Evolutionary conservation across 441 rosid genomes (phyloP), one percentile per base, ranked within the genome.

Genomic region (Gossypium trilobum): DNA sequence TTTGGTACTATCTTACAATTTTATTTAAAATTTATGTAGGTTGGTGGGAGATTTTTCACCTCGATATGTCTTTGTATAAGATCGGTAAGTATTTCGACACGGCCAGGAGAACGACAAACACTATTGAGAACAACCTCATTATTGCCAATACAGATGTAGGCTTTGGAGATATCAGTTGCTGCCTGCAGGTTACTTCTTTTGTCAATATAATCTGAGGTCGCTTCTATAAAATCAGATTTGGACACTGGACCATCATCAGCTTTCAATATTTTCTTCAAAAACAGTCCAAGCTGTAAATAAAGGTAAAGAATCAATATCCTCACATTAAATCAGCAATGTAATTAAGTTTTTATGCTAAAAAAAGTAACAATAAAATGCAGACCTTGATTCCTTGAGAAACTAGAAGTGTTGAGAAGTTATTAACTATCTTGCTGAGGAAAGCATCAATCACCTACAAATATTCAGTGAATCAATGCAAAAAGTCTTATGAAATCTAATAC

Each of bases 301-400:
- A 65, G 67, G 55, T 59, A 57, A 50, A 33, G 9, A 65, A 51
- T 55, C 27, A 39, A 11, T 23, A 58, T 58, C 36, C 62, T 22
- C 57, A 6, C 10, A 44, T 22, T 59, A 42, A 50, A 66, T 39
- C 29, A 16, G 61, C 52, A 14, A 31, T 60, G 20, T 31, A 60
- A 5, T 60, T 29, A 6, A 60, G 46, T 63, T 58, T 27, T 61
- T 16, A 6, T 60, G 50, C 27, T 16, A n/a, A 31, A 31, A 36
- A 61, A 8, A 2, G 64, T 27, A 27, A 59, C n/a, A 56, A 58
- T 5, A 27, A 2, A 5, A 7, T 63, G 51, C 13, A 86, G 27
- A 91, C 98, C 95, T 90, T 92, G 62, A 86, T 86, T 75, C 97
- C 94, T 76, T 91, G 97, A 74, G 99, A 89, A 80, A 87, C 93